Evolutionary conservation across 768 basidiomycete species (phyloP).

Genomic region (Mycena haematopus): DNA sequence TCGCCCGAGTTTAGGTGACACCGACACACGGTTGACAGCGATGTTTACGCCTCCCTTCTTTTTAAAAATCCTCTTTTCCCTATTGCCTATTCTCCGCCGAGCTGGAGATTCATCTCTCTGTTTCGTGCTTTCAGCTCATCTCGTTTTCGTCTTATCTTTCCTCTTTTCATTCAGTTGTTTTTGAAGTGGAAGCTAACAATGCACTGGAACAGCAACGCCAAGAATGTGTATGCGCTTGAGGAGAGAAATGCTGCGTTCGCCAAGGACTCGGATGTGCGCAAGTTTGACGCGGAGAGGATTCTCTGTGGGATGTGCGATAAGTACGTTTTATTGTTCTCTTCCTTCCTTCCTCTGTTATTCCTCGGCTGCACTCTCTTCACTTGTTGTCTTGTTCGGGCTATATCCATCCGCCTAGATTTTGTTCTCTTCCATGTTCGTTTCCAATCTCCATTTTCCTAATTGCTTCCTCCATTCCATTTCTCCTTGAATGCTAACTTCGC

Average conservation of each 20-base stretch:
- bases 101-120: too few species aligned
- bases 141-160: background rate
- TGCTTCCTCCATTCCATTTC: background rate
- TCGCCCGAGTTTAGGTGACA: background rate
- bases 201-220: conserved; percentile 43
- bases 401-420: background rate
- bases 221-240: conserved; percentile 64
- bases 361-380: background rate
- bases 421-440: too few species aligned
- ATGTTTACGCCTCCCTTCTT: background rate
- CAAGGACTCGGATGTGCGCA: conserved; percentile 74
- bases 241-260: conserved; percentile 64
- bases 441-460: too few species aligned
- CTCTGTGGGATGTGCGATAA: conserved; percentile 71
- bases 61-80: background rate
- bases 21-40: background rate
- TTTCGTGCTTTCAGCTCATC: background rate
- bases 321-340: conserved; percentile 14
- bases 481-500: background rate
- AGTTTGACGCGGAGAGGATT: conserved; percentile 75
- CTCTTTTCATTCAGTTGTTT: background rate
- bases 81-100: too few species aligned
- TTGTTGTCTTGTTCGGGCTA: background rate
- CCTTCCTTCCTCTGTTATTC: background rate
- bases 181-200: background rate